Base-by-base conservation (phyloP, 1,284 basidiomycete species). In the Lentinus polychrous region DNA sequence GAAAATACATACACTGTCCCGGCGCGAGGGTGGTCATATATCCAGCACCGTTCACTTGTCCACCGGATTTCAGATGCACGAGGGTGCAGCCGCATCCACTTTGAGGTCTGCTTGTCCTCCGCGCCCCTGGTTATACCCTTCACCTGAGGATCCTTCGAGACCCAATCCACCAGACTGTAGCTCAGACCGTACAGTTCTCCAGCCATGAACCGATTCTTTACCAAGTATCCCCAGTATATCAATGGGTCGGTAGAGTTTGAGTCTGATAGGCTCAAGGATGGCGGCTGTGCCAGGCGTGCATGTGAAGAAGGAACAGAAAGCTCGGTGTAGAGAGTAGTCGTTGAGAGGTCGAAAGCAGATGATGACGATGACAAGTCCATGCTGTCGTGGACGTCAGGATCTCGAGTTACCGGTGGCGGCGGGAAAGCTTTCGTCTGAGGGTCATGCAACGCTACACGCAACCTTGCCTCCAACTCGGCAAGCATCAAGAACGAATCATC, bases 401-500 rank as follows among this genome's bases (percentile, higher is more conserved):
- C 17, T 11, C 10, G 12, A 14, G 15, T 6, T 14, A 37, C 48
- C 5, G 48, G 50, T 10, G 50, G 49, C 20, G 46, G 43, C 14
- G 46, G 27, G 8, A 51, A 37, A 17, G 33, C 42, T 6, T 41
- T 38, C 7, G 49, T 39, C 12, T 27, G 15, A 10, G 32, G 34
- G 11, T 51, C 51, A 55, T 86, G 74, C 43, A 92, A 68, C 55
- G 88, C 83, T 11, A 91, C 70, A 33, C 94, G 77, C 50, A 97
- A 68, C 32, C 91, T 78, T 12, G 89, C 78, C 66, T 97, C 94
- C 12, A 97, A 73, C 67, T 97, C 94, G 6, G 90, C 89, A 20
- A 97, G 77, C 79, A 95, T 94, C 49, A 96, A 80, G 61, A 97
- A 95, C 10, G 91, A 81, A 64, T 97, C 94, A 60, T 97, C 94